Base-by-base conservation (phyloP, 352 stramenopile species). In the Phytophthora ramorum region DNA sequence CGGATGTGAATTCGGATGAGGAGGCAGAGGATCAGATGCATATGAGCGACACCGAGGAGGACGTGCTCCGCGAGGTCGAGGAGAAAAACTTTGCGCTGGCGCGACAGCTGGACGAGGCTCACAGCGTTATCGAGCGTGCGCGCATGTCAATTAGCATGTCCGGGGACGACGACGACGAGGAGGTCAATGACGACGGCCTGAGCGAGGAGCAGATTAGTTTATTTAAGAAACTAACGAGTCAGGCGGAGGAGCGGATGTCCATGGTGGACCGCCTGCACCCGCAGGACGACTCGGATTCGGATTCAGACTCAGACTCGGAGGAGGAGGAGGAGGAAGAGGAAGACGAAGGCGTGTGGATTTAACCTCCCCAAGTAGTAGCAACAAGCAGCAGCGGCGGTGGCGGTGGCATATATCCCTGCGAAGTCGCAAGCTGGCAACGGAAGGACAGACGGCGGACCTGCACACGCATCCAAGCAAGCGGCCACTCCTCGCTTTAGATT, bases 151-250 rank as follows among this genome's bases (percentile, higher is more conserved):
- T 96, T 76, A 92, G 90, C 81, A 83, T 93, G 73, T 79, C 73
- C 38, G 83, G 84, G 35, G 87, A 92, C 57, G 86, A 94, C 22
- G 73, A 73, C 41, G 85, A 92, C 10, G 87, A 96, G 4, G 75
- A 86, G 30, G 63, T 58, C 37, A 71, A 73, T 44, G 81, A 84
- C 48, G 79, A 78, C 14, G 85, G 81, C 24, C 57, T 96, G 65
- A 93, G 77, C 69, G 79, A 91, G 20, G 85, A 94, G 58, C 87
- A 96, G 66, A 93, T 96, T 85, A 93, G 79, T 85, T 89, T 96
- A 87, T 96, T 96, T 78, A 94, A 94, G 83, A 96, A 96, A 83
- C 85, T 96, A 72, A 93, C 84, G 65, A 92, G 71, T 75, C 79
- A 96, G 56, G 85, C 85, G 28, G 87, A 96, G 34, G 85, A 96